Conservation (phyloP, 257 asterid genomes). For the Apocynum venetum region DNA sequence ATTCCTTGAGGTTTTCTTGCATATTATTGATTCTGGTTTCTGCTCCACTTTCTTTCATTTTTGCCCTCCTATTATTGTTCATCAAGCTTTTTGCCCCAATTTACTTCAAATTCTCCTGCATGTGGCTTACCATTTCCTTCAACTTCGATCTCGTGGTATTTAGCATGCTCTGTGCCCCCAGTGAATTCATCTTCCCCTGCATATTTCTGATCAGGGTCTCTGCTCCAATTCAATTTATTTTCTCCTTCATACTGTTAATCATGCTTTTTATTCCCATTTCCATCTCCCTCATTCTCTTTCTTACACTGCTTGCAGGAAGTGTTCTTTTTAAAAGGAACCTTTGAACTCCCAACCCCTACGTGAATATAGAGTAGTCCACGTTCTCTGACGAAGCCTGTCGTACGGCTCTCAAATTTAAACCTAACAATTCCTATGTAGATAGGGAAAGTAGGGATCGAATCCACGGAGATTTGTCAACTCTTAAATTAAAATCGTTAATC, state of each 20-base stretch:
- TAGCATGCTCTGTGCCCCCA: not conserved
- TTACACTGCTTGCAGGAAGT: not conserved
- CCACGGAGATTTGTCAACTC: too few relatives aligned
- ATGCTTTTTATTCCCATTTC: not conserved
- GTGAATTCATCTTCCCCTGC: not conserved
- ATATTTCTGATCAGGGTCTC: not conserved
- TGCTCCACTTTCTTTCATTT: not conserved
- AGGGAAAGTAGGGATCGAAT: too few relatives aligned
- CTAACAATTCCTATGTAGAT: too few relatives aligned
- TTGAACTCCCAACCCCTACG: too few relatives aligned
- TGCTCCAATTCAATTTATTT: not conserved
- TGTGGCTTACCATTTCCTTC: not conserved
- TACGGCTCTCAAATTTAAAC: too few relatives aligned
- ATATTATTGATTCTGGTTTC: not conserved
- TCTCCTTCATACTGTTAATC: constrained; percentile 3
- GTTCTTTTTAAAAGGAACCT: too few relatives aligned
- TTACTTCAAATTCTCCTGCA: constrained; percentile 1
- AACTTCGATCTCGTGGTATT: not conserved
- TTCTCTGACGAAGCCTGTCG: too few relatives aligned
- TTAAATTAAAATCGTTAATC: too few relatives aligned
- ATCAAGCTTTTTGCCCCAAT: constrained; percentile 18
- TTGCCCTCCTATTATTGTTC: constrained; percentile 9
- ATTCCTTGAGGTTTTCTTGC: constrained; percentile 27
- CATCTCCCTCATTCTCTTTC: not conserved
- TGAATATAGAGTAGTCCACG: too few relatives aligned